phyloP scores from a whole-genome alignment of 2,329 filamentous ascomycete species.

The Emydomyces testavorans region DNA sequence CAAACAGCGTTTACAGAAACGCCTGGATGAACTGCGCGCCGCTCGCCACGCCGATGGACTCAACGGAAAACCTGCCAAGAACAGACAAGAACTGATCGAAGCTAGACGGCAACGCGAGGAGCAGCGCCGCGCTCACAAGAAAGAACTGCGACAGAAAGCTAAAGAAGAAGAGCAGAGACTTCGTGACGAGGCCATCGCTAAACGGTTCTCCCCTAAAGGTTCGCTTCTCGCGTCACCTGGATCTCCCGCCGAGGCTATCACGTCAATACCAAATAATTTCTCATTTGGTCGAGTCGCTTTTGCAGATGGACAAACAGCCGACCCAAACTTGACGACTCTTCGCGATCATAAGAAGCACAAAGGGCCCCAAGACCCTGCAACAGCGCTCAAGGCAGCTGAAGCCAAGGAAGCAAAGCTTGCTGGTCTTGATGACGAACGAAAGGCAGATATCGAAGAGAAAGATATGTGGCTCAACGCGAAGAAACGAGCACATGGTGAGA shows the following conservation, averaged over 20 bases:
- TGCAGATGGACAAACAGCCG: constrained; percentile 68
- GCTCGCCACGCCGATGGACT: constrained; percentile 76
- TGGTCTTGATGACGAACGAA: constrained; percentile 65
- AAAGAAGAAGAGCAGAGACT: constrained; percentile 65
- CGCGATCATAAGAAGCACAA: constrained; percentile 62
- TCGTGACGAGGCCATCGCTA: constrained; percentile 47
- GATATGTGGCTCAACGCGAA: constrained; percentile 88
- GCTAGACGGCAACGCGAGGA: constrained; percentile 76
- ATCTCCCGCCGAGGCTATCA: constrained; percentile 37
- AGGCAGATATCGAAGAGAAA: constrained; percentile 80
- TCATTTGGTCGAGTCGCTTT: constrained; percentile 89
- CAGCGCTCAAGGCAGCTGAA: constrained; percentile 73
- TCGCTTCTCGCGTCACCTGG: constrained; percentile 46
- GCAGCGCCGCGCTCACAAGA: constrained; percentile 76
- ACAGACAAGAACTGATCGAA: constrained; percentile 85
- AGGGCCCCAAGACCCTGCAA: constrained; percentile 73
- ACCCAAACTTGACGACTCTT: constrained; percentile 53
- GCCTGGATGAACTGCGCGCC: constrained; percentile 73
- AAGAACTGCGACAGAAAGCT: constrained; percentile 63
- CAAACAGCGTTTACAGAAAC: constrained; percentile 65
- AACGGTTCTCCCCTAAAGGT: constrained; percentile 45
- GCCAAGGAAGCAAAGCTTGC: constrained; percentile 73
- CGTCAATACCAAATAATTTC: constrained; percentile 52
- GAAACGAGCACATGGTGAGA: constrained; percentile 78
- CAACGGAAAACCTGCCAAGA: constrained; percentile 70